A percentile compares a stretch with the other conserved stretches of the same genome.
Conservation (phyloP, 768 basidiomycete genomes). For the Tricholoma terreum region DNA sequence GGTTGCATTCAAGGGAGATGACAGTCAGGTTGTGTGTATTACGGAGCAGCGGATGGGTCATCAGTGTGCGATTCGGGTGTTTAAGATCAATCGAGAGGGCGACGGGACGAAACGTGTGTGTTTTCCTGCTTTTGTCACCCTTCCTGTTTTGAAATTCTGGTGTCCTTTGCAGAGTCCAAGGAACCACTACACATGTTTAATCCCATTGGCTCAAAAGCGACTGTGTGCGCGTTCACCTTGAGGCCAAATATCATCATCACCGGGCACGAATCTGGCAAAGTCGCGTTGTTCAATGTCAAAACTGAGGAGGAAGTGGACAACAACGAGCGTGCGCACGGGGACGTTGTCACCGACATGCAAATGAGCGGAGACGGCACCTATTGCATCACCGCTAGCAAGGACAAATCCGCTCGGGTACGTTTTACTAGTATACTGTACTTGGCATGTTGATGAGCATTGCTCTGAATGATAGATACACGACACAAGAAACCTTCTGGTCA, state of each 20-base stretch:
- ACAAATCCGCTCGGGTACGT: constrained; percentile 90
- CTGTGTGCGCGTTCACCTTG: constrained; percentile 88
- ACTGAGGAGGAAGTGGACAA: constrained; percentile 78
- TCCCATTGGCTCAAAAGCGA: constrained; percentile 93
- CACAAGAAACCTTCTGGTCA: constrained; percentile 79
- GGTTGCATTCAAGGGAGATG: constrained; percentile 87
- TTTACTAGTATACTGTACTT: background rate
- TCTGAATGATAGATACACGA: constrained; percentile 65
- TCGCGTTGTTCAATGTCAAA: constrained; percentile 87
- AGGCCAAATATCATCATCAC: constrained; percentile 79
- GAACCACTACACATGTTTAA: constrained; percentile 80
- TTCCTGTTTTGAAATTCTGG: constrained; percentile 1
- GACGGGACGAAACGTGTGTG: constrained; percentile 80
- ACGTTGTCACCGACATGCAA: constrained; percentile 90
- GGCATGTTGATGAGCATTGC: background rate
- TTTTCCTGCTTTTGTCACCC: background rate
- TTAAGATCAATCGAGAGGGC: constrained; percentile 77
- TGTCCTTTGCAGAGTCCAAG: constrained; percentile 53
- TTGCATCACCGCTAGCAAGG: constrained; percentile 95
- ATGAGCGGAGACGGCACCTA: constrained; percentile 87
- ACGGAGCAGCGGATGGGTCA: constrained; percentile 97
- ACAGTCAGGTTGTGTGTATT: constrained; percentile 81
- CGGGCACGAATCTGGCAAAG: constrained; percentile 95
- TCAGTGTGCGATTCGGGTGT: constrained; percentile 89
- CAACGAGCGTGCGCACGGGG: constrained; percentile 87